A percentile compares a stretch with the other conserved stretches of the same genome.
Conservation (phyloP, 2,329 filamentous ascomycete genomes). For the Colletotrichum spaethianum region DNA sequence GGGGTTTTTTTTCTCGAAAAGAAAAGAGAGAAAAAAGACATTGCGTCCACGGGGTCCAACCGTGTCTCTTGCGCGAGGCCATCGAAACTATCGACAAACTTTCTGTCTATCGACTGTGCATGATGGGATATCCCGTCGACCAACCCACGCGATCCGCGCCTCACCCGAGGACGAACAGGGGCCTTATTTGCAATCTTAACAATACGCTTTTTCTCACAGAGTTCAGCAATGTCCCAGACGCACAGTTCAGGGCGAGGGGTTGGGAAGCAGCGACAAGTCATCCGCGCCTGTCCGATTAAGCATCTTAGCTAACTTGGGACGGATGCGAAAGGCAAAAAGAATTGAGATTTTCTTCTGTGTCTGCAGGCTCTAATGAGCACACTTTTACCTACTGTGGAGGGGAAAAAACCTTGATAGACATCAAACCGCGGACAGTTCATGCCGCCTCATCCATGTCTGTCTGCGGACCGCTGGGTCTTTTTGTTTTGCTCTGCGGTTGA, state of each 20-base stretch:
- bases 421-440: not conserved
- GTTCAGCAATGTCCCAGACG: not conserved
- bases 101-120: not conserved
- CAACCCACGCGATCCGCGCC: not conserved
- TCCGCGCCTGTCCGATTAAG: constrained; percentile 29
- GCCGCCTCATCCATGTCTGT: constrained; percentile 4
- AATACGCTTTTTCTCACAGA: constrained; percentile 21
- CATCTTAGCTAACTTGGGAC: constrained; percentile 26
- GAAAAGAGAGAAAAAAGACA: not conserved
- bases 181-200: constrained; percentile 17
- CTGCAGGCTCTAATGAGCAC: constrained; percentile 5
- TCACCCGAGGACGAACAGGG: not conserved
- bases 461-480: not conserved
- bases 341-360: not conserved
- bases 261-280: not conserved
- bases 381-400: constrained; percentile 24
- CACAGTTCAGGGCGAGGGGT: constrained; percentile 5
- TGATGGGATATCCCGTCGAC: constrained; percentile 15
- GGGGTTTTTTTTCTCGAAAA: not conserved
- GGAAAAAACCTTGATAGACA: constrained; percentile 10
- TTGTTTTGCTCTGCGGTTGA: not conserved
- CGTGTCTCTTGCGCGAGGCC: not conserved
- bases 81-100: not conserved
- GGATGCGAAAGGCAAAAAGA: constrained; percentile 13
- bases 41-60: not conserved